phyloP scores from a whole-genome alignment of 768 basidiomycete genomes.

The Tephrocybe sp. region DNA sequence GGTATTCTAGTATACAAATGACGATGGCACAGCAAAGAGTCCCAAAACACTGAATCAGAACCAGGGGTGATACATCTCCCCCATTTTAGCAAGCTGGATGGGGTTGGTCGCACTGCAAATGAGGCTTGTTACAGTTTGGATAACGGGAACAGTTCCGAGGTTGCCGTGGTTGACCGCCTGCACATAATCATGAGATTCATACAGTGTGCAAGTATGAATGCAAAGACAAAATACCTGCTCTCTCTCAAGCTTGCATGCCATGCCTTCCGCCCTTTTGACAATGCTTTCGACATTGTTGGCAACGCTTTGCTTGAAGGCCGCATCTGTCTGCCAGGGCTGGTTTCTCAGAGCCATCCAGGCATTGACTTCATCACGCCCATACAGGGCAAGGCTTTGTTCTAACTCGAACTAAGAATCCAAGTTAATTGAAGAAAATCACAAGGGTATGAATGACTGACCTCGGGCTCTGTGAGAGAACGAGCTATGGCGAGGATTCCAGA shows the following conservation, averaged over 20 bases:
- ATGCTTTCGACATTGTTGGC: constrained; percentile 62
- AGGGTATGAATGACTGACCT: constrained; percentile 46
- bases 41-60: constrained; percentile 43
- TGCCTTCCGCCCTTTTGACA: constrained; percentile 74
- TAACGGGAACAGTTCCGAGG: constrained; percentile 48
- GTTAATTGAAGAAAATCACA: neutral
- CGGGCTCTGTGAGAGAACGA: constrained; percentile 85
- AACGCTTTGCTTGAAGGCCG: constrained; percentile 51
- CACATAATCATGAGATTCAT: constrained; percentile 23
- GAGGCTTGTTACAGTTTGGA: constrained; percentile 79
- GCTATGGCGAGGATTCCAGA: constrained; percentile 90
- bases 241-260: constrained; percentile 86
- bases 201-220: neutral
- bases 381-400: constrained; percentile 88
- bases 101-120: constrained; percentile 88
- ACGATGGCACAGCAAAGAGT: constrained; percentile 10
- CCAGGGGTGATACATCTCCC: constrained; percentile 85
- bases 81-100: constrained; percentile 79
- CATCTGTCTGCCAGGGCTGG: constrained; percentile 56
- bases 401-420: constrained; percentile 68
- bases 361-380: constrained; percentile 90
- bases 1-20: constrained; percentile 7
- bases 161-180: constrained; percentile 33
- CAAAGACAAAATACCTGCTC: constrained; percentile 55
- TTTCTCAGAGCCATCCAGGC: constrained; percentile 65